Base-by-base conservation (phyloP, 768 basidiomycete species). In the Tremella yokohamensis region DNA sequence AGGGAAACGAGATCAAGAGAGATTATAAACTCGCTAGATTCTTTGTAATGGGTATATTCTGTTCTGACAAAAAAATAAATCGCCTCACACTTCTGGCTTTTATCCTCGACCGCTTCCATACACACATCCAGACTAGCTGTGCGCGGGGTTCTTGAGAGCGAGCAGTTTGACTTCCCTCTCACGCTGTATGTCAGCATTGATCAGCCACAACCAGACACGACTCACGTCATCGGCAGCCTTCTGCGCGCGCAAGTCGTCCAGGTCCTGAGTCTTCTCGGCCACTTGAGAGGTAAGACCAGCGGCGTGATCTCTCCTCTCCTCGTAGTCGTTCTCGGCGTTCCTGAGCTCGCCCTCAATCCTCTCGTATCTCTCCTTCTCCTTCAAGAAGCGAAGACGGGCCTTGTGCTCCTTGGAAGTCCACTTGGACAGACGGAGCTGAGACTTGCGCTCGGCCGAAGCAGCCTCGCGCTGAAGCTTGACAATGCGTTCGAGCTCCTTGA, bases 401-500 rank as follows among this genome's bases (percentile, higher is more conserved):
- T 85, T 87, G 73, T 86, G 87, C 69, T 84, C 84, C 4, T 78
- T 77, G 15, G 79, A 70, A 29, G 85, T 79, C 2, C 83, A 80
- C 59, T 81, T 85, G 40, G 82, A 76, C 52, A 87, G 82, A 2
- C 78, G 67, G 2, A 79, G 58, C 56, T 85, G 83, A 1, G 83
- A 83, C 62, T 80, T 83, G 3, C 81, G 77, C 73, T 89, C 88
- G 54, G 82, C 84, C 82, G 76, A 44, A 11, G 70, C 72, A 16
- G 86, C 84, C 2, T 78, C 77, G 70, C 83, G 84, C 67, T 89
- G 88, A n/a, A 86, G 74, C 72, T 80, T 80, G 71, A 87, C 87
- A n/a, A 89, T 74, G 25, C 83, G 79, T 2, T 81, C 81, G 19
- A 90, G 83, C 61, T 87, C 85, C 54, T 80, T 81, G 64, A 89